Conservation (phyloP, 2,329 filamentous ascomycete genomes). For the Fusarium nodosum region DNA sequence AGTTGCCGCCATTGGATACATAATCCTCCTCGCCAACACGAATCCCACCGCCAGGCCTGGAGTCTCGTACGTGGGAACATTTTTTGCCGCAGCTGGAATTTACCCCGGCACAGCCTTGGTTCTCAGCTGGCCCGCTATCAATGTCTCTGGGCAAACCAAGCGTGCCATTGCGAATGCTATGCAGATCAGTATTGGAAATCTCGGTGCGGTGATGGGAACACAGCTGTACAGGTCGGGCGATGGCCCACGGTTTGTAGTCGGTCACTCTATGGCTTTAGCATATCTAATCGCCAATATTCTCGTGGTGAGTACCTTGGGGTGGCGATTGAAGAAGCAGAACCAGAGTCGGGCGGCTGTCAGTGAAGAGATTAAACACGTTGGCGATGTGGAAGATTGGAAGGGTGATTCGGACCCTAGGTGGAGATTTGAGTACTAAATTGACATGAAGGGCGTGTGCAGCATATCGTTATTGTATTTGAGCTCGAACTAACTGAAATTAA, state of each 20-base stretch:
- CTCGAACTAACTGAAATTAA: not conserved
- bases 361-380: constrained; percentile 63
- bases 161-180: constrained; percentile 76
- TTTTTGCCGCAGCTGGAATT: constrained; percentile 75
- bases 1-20: constrained; percentile 73
- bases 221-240: constrained; percentile 74
- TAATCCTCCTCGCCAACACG: constrained; percentile 68
- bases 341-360: constrained; percentile 60
- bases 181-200: constrained; percentile 79
- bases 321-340: constrained; percentile 71
- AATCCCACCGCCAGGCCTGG: constrained; percentile 64
- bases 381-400: constrained; percentile 66
- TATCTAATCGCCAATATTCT: constrained; percentile 72
- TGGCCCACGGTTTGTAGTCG: constrained; percentile 73
- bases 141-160: constrained; percentile 79
- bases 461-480: not conserved
- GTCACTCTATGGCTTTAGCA: constrained; percentile 75
- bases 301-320: constrained; percentile 67
- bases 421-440: constrained; percentile 68
- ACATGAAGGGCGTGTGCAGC: not conserved
- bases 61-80: constrained; percentile 71
- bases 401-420: constrained; percentile 75
- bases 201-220: constrained; percentile 77
- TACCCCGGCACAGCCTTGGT: constrained; percentile 75
- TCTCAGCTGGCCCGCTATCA: constrained; percentile 78